Evolutionary conservation across 192 early-diverging fungal genomes (phyloP).

Genomic region (Coemansia sp.): DNA sequence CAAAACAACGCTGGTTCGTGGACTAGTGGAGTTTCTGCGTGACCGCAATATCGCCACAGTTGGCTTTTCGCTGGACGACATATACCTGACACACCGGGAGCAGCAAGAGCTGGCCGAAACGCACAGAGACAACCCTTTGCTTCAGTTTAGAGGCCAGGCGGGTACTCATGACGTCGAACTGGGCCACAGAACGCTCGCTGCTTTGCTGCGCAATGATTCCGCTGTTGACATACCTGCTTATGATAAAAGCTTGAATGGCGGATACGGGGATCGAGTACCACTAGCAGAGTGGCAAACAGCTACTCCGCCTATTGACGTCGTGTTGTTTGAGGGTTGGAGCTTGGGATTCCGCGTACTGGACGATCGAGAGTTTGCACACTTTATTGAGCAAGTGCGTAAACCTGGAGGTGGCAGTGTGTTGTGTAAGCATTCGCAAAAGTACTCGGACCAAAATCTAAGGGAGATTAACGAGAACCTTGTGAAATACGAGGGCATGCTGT

Average conservation of each 20-base stretch:
- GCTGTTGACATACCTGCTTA: slow-evolving; percentile 71
- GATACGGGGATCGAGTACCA: slow-evolving; percentile 78
- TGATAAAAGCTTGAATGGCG: slow-evolving; percentile 78
- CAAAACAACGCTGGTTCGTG: slow-evolving; percentile 64
- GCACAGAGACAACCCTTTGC: slow-evolving; percentile 66
- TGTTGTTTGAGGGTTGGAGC: slow-evolving; percentile 95
- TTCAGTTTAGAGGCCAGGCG: slow-evolving; percentile 83
- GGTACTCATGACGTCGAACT: slow-evolving; percentile 88
- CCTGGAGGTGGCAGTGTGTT: slow-evolving; percentile 6
- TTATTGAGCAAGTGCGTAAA: slow-evolving; percentile 22
- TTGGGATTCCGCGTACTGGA: slow-evolving; percentile 79
- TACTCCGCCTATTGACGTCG: slow-evolving; percentile 68
- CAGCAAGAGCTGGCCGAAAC: slow-evolving; percentile 55
- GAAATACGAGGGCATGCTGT: slow-evolving; percentile 63
- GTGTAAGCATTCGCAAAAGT: slow-evolving; percentile 50
- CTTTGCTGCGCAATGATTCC: slow-evolving; percentile 37
- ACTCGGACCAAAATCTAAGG: slow-evolving; percentile 28
- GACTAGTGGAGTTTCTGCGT: slow-evolving; percentile 47
- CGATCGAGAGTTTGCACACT: slow-evolving; percentile 30
- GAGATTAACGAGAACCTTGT: slow-evolving; percentile 39
- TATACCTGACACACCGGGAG: slow-evolving; percentile 77
- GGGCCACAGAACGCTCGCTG: slow-evolving; percentile 58
- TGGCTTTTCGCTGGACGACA: slow-evolving; percentile 81
- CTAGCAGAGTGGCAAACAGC: slow-evolving; percentile 62
- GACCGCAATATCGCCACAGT: slow-evolving; percentile 60